phyloP scores from a whole-genome alignment of 352 stramenopile genomes.

The Globisporangium solare region DNA sequence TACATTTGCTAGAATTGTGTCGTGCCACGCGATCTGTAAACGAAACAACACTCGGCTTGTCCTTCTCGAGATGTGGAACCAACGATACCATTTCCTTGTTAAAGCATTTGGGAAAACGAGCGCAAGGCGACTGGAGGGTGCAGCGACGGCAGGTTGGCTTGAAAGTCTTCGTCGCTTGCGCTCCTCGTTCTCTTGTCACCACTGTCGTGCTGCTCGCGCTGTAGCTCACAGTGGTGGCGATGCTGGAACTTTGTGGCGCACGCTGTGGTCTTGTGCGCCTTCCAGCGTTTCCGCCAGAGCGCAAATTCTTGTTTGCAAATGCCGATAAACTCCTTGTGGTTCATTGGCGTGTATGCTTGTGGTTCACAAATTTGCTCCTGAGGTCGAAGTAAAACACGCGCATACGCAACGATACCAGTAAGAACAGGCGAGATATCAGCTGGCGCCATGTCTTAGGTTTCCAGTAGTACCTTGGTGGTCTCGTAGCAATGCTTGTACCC shows the following conservation, averaged over 20 bases:
- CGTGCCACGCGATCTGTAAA: too few species aligned
- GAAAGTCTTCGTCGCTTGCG: conserved; percentile 1
- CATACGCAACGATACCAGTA: background rate
- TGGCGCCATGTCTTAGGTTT: too few species aligned
- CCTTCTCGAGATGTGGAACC: too few species aligned
- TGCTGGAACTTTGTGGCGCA: conserved; percentile 37
- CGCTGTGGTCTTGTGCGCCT: conserved; percentile 33
- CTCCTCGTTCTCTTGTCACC: background rate
- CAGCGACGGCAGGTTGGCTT: background rate
- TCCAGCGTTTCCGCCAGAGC: conserved; percentile 40
- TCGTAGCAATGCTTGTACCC: conserved; percentile 74
- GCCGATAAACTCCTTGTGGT: conserved; percentile 36
- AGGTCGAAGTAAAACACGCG: too few species aligned
- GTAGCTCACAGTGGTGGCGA: conserved; percentile 2
- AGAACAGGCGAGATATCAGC: background rate
- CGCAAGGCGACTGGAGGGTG: conserved; percentile 3
- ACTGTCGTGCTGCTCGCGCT: background rate
- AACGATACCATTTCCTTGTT: background rate
- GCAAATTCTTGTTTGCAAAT: conserved; percentile 47
- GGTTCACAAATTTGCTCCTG: conserved; percentile 32
- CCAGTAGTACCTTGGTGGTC: conserved; percentile 22
- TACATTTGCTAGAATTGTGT: too few species aligned
- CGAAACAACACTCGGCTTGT: conserved; percentile 9
- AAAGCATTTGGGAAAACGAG: conserved; percentile 11
- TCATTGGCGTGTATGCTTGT: conserved; percentile 42